phyloP scores from a whole-genome alignment of 192 early-diverging fungal genomes.

The Linnemannia elongata region DNA sequence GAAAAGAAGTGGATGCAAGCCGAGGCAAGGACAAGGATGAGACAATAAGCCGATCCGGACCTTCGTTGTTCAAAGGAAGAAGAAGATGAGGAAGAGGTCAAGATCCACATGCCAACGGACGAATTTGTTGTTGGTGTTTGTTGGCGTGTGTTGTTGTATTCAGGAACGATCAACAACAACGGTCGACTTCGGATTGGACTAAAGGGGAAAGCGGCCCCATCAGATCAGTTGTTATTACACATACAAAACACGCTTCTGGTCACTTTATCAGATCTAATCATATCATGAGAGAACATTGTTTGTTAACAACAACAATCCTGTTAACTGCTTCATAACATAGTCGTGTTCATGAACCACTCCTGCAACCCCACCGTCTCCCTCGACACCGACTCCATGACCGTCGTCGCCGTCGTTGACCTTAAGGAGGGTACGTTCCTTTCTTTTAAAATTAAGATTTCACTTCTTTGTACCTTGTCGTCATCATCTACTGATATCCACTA shows the following conservation, averaged over 20 bases:
- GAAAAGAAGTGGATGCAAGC: background rate
- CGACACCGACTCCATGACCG: constrained; percentile 58
- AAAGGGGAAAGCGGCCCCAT: background rate
- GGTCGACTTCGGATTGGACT: background rate
- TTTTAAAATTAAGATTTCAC: background rate
- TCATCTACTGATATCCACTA: background rate
- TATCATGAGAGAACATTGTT: background rate
- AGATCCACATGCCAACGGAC: background rate
- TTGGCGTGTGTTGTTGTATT: no score
- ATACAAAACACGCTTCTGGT: no score
- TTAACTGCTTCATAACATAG: background rate
- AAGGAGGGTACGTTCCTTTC: constrained; percentile 47
- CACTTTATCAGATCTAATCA: constrained; percentile 49
- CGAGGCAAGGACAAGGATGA: background rate
- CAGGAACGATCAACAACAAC: constrained; percentile 3
- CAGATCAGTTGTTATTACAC: background rate
- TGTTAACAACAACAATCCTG: background rate
- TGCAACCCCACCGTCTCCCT: constrained; percentile 62
- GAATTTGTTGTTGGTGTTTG: background rate
- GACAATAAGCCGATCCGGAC: background rate
- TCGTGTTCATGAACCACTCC: constrained; percentile 67
- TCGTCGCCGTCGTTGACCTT: constrained; percentile 62
- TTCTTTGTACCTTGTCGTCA: constrained; percentile 1
- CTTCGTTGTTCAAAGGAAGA: background rate
- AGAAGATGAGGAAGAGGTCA: background rate